Evolutionary conservation across 441 rosid species (phyloP).

Genomic region (Gossypium gossypioides): DNA sequence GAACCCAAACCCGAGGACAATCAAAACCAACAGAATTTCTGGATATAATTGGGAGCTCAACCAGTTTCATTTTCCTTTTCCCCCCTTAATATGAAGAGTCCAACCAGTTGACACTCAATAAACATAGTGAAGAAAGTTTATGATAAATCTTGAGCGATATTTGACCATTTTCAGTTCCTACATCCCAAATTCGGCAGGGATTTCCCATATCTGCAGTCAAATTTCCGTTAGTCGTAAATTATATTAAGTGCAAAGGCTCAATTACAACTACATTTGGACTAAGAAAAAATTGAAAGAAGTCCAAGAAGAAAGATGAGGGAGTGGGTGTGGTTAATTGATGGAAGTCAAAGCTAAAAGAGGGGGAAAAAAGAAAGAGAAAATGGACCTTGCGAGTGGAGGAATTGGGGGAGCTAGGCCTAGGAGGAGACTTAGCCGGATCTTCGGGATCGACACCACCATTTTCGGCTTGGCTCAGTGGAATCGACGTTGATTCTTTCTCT

Average conservation of each 20-base stretch:
- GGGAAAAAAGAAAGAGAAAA: not conserved
- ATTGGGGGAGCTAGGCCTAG: slow-evolving; percentile 35
- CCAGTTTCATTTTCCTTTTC: not conserved
- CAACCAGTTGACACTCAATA: not conserved
- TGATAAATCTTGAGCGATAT: not conserved
- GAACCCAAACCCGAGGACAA: not conserved
- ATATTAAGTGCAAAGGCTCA: not conserved
- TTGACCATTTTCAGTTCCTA: not conserved
- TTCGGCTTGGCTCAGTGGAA: slow-evolving; percentile 49
- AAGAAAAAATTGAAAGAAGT: not conserved
- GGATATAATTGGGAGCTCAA: not conserved
- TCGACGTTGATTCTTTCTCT: slow-evolving; percentile 46
- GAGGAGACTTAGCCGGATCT: slow-evolving; percentile 53
- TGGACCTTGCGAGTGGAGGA: slow-evolving; percentile 57
- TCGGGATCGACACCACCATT: slow-evolving; percentile 41
- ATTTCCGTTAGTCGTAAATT: not conserved
- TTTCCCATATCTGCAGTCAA: not conserved
- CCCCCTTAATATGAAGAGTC: not conserved
- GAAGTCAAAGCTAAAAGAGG: not conserved
- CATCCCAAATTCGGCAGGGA: not conserved
- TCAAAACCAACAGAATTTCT: not conserved
- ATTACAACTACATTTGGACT: not conserved
- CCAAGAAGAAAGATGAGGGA: slow-evolving; percentile 11
- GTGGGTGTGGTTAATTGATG: not conserved
- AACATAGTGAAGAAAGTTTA: not conserved